phyloP scores from a whole-genome alignment of 2,329 filamentous ascomycete species.

The Fusarium circinatum region DNA sequence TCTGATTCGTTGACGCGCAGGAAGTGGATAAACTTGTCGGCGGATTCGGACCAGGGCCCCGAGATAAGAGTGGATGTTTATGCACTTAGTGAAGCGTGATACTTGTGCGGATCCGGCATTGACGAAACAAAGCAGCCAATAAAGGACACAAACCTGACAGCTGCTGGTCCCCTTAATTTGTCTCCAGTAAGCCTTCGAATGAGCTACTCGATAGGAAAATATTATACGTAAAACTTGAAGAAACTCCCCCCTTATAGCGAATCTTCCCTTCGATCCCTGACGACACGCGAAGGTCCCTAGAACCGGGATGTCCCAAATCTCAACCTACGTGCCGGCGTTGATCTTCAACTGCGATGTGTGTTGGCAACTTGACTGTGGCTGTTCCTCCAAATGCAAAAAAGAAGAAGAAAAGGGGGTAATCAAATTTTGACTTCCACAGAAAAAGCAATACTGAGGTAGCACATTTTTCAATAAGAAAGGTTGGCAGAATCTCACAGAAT shows the following conservation, averaged over 20 bases:
- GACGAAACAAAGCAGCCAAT: slow-evolving; percentile 7
- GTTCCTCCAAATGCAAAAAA: not conserved
- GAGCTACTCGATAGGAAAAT: not conserved
- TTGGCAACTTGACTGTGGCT: not conserved
- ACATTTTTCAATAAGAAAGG: not conserved
- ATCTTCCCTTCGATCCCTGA: slow-evolving; percentile 16
- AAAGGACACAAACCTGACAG: not conserved
- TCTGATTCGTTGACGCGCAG: slow-evolving; percentile 11
- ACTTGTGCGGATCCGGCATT: not conserved
- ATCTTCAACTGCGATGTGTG: not conserved
- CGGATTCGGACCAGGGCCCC: slow-evolving; percentile 24
- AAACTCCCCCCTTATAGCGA: slow-evolving; percentile 8
- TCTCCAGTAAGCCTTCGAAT: not conserved
- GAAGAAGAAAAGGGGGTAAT: not conserved
- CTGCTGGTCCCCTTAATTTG: slow-evolving; percentile 1
- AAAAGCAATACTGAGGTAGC: not conserved
- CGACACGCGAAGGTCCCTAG: slow-evolving; percentile 34
- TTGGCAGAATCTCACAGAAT: not conserved
- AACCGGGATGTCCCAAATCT: slow-evolving; percentile 28
- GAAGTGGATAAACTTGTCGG: slow-evolving; percentile 11
- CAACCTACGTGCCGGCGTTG: slow-evolving; percentile 9
- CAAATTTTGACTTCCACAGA: not conserved
- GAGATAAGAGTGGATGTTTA: slow-evolving; percentile 17
- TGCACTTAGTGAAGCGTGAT: slow-evolving; percentile 4
- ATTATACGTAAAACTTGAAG: not conserved